Base-by-base conservation (phyloP, 2,329 filamentous ascomycete genomes). In the Dactylellina drechsleri region DNA sequence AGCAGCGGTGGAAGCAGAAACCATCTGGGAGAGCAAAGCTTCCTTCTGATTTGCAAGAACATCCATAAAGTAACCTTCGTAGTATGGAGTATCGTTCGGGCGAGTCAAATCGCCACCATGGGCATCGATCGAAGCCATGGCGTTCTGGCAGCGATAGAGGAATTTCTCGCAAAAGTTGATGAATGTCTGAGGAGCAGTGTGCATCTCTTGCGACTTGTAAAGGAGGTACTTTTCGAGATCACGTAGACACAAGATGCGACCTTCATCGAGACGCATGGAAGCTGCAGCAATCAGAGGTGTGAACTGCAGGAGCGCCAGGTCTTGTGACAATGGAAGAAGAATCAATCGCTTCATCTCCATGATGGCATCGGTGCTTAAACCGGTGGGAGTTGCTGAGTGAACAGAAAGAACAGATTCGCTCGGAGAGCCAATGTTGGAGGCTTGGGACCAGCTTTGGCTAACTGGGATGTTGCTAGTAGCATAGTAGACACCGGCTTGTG, bases 41-140 rank as follows among this genome's bases (percentile, higher is more conserved):
- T 85, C 84, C 41, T 84, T 81, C 53, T 82, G 82, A 79, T 97
- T 93, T 82, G 96, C 92, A 82, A 96, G 90, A 76, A 98, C 89
- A 84, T 98, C 94, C 84, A 97, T 90, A 82, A 97, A 97, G 84
- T 98, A 98, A 81, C 92, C 92, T 87, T 91, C 92, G 86, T 90
- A 95, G 85, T 97, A 98, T 78, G 93, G 92, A 80, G 91, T 90
- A 83, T 98, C 94, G 83, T 88, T 85, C 74, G 92, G 91, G 82
- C 92, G 89, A 78, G 90, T 90, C 84, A 94, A 92, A 82, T 98
- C 93, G 81, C 89, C 89, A 81, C 96, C 92, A 85, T 88, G 90
- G 78, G 97, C 86, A 83, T 90, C 90, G 83, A 92, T 90, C 82
- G 96, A 92, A 74, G 92, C 95, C 77, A 92, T 90, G 96, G 91